Conservation (phyloP, 2,329 filamentous ascomycete genomes). For the Emmonsia crescens region DNA sequence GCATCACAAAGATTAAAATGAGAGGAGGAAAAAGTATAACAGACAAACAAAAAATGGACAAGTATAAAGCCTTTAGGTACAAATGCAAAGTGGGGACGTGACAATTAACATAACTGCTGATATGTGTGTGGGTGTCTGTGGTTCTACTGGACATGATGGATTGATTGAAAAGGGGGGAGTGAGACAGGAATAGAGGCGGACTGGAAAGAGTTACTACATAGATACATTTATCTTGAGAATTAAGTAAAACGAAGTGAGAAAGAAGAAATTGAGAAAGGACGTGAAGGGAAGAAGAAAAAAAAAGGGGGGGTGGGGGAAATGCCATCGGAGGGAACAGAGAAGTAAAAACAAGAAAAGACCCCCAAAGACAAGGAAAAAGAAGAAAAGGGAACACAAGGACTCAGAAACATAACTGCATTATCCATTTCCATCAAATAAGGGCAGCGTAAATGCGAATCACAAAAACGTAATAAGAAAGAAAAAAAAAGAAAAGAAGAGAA, state of each 20-base stretch:
- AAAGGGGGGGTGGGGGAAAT: background rate
- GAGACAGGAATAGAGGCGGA: background rate
- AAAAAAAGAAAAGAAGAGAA: background rate
- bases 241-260: background rate
- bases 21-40: background rate
- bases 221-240: background rate
- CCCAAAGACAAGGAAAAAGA: background rate
- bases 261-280: constrained; percentile 1
- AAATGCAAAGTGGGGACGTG: background rate
- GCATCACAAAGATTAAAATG: background rate
- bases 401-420: background rate
- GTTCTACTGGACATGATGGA: background rate
- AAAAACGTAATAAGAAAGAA: background rate
- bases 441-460: background rate
- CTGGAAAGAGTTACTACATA: background rate
- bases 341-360: background rate
- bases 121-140: background rate
- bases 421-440: constrained; percentile 6
- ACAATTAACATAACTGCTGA: background rate
- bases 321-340: background rate
- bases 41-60: background rate
- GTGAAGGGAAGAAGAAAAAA: constrained; percentile 9
- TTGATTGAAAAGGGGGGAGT: background rate
- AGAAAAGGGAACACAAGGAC: background rate
- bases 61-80: background rate